A percentile compares a stretch with the other conserved stretches of the same genome.
Conservation (phyloP, 1,284 basidiomycete species). For the Fereydounia khargensis region DNA sequence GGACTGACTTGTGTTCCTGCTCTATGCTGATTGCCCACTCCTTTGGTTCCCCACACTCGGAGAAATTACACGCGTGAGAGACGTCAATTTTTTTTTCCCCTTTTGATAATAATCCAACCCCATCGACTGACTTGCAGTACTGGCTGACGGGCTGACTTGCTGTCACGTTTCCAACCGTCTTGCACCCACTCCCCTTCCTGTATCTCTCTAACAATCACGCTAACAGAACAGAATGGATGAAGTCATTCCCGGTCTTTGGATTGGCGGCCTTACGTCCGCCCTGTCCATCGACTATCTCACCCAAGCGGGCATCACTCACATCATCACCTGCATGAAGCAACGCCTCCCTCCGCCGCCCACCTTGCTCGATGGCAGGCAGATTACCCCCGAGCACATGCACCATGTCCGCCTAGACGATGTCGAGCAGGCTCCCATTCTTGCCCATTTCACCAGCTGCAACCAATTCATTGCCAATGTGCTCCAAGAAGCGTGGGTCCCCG, state of each 20-base stretch:
- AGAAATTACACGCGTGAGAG: no score
- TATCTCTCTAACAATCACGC: background rate
- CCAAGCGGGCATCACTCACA: conserved; percentile 38
- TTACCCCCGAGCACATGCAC: conserved; percentile 39
- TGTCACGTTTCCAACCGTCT: no score
- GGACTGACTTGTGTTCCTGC: no score
- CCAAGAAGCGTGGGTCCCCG: conserved; percentile 28
- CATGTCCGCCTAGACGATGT: conserved; percentile 57
- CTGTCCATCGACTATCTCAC: conserved; percentile 39
- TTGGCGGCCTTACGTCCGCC: conserved; percentile 43
- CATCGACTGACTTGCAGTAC: no score
- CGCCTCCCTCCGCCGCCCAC: conserved; percentile 26
- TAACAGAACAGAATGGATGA: conserved; percentile 55
- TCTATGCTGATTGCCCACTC: no score
- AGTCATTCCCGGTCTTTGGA: conserved; percentile 45
- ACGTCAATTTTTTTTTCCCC: no score
- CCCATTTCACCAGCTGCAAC: conserved; percentile 50
- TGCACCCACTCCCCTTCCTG: background rate
- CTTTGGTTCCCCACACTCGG: no score
- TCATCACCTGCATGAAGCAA: conserved; percentile 47
- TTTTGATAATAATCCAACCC: no score
- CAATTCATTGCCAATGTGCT: conserved; percentile 51
- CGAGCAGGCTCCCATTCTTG: conserved; percentile 55
- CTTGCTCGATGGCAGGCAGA: conserved; percentile 22
- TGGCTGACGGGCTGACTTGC: no score